Percentiles rank a stretch among this genome's conserved stretches.
Conservation (phyloP, 225 moss, liverwort and hornwort genomes). For the Marchantia polymorpha region DNA sequence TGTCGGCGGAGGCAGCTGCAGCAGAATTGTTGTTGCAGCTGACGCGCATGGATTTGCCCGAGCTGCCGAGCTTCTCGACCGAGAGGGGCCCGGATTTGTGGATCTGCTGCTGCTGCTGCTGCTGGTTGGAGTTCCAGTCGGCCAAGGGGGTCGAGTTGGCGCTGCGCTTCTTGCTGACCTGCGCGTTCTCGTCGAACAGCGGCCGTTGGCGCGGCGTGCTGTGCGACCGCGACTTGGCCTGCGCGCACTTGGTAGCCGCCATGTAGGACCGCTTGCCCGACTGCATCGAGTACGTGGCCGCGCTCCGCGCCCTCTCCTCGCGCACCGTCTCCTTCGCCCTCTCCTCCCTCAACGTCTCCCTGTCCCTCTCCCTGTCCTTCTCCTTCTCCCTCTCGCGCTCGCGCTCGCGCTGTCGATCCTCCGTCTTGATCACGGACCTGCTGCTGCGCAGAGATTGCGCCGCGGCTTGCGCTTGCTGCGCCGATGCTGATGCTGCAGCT, state of each 20-base stretch:
- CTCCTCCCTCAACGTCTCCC: slow-evolving; percentile 11
- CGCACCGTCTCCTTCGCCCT: slow-evolving; percentile 34
- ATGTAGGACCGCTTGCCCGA: slow-evolving; percentile 68
- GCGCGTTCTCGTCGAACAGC: slow-evolving; percentile 38
- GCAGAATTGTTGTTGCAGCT: slow-evolving; percentile 19
- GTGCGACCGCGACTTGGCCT: slow-evolving; percentile 72
- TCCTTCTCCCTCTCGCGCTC: neutral
- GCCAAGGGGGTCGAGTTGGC: slow-evolving; percentile 10
- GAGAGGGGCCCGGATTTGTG: neutral
- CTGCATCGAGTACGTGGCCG: neutral
- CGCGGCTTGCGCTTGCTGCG: slow-evolving; percentile 3
- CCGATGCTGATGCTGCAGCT: neutral
- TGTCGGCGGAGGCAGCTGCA: slow-evolving; percentile 15
- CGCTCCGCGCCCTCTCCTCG: slow-evolving; percentile 11
- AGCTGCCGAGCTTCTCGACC: slow-evolving; percentile 32
- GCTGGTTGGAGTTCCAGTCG: slow-evolving; percentile 20
- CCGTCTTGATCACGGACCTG: neutral
- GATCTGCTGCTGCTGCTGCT: neutral
- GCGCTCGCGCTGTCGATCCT: neutral
- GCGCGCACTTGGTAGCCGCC: slow-evolving; percentile 70
- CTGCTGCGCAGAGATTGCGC: neutral
- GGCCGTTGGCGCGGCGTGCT: slow-evolving; percentile 81
- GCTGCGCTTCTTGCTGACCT: slow-evolving; percentile 44
- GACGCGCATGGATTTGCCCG: slow-evolving; percentile 39
- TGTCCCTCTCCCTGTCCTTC: neutral